Conservation (phyloP, 2,329 filamentous ascomycete species). For the Colletotrichum sp. region DNA sequence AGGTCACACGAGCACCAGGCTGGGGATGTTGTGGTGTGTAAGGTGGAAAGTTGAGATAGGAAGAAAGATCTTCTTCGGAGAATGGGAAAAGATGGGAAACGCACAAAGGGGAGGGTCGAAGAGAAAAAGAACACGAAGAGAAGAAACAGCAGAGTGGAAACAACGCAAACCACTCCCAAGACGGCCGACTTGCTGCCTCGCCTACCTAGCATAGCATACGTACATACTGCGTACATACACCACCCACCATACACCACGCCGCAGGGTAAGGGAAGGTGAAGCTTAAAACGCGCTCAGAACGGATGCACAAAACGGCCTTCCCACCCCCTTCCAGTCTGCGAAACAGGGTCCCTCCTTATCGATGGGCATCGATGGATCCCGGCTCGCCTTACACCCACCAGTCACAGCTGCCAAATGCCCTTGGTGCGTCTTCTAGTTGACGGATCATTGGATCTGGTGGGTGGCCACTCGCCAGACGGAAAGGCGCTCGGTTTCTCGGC, state of each 20-base stretch:
- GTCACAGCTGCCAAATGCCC: neutral
- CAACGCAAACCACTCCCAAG: neutral
- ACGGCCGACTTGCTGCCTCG: neutral
- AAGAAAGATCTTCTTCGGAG: neutral
- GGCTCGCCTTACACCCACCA: slow-evolving; percentile 8
- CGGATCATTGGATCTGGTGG: neutral
- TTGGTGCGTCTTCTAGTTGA: neutral
- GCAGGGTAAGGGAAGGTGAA: slow-evolving; percentile 12
- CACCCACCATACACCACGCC: neutral
- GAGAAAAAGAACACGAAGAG: neutral
- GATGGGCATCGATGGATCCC: slow-evolving; percentile 3
- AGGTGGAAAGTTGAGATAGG: neutral
- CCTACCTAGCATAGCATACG: neutral
- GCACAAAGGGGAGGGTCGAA: neutral
- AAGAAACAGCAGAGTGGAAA: slow-evolving; percentile 1
- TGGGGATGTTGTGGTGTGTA: neutral
- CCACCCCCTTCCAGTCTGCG: neutral
- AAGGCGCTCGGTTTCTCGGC: neutral
- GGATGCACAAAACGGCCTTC: slow-evolving; percentile 15
- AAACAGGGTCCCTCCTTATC: slow-evolving; percentile 17
- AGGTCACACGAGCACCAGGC: slow-evolving; percentile 14
- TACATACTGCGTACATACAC: neutral
- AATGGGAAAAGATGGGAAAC: neutral
- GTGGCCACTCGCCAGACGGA: neutral
- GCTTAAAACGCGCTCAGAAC: slow-evolving; percentile 19